phyloP scores from a whole-genome alignment of 345 rosid species.

The Syzygium aqueum region DNA sequence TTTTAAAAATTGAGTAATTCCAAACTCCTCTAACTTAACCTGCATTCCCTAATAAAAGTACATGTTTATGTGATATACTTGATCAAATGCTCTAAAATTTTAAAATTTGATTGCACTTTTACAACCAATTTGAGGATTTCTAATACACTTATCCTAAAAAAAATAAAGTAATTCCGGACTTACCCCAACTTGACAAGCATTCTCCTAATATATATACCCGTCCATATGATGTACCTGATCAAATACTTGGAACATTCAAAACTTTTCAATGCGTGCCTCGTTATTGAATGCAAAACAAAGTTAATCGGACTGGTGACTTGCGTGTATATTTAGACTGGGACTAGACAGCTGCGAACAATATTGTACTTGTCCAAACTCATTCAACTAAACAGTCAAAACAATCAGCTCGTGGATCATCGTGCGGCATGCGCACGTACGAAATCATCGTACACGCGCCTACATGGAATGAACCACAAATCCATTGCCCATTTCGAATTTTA shows the following conservation, averaged over 20 bases:
- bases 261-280: background rate
- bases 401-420: background rate
- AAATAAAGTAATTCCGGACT: background rate
- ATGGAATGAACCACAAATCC: background rate
- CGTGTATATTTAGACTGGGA: background rate
- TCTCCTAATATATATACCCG: background rate
- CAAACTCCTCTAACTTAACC: background rate
- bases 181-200: background rate
- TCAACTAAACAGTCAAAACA: background rate
- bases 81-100: background rate
- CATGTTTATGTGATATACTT: background rate
- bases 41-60: background rate
- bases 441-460: background rate
- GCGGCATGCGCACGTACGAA: background rate
- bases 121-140: background rate
- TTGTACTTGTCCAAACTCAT: background rate
- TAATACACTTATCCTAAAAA: background rate
- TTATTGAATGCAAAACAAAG: background rate
- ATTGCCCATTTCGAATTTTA: background rate
- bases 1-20: background rate
- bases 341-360: background rate
- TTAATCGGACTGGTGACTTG: background rate
- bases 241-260: background rate
- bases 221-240: background rate
- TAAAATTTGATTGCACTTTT: background rate